Conservation (phyloP, 2,329 filamentous ascomycete species). For the Aureobasidium sp. region DNA sequence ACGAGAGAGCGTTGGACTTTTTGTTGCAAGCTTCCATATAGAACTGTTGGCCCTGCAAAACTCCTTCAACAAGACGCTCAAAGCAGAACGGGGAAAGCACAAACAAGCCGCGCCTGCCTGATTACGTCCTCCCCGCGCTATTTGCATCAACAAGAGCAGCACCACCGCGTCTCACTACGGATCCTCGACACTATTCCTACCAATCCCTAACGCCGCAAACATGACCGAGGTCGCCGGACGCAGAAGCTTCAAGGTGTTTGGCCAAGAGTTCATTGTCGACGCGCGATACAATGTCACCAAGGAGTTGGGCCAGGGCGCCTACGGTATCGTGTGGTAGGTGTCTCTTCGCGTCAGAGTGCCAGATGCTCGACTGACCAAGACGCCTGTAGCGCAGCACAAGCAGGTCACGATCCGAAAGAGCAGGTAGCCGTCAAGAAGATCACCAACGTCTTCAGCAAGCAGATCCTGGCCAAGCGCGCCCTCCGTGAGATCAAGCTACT, state of each 20-base stretch:
- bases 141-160: background rate
- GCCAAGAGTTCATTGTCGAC: slow-evolving; percentile 98
- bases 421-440: slow-evolving; percentile 99
- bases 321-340: slow-evolving; percentile 91
- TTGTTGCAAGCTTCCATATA: background rate
- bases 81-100: background rate
- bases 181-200: background rate
- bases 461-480: slow-evolving; percentile 96
- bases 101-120: background rate
- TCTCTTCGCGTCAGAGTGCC: background rate
- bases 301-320: slow-evolving; percentile 95
- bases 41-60: background rate
- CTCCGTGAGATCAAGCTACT: slow-evolving; percentile 97
- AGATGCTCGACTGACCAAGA: background rate
- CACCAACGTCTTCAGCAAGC: slow-evolving; percentile 99
- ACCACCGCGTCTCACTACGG: background rate
- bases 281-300: slow-evolving; percentile 98
- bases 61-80: background rate
- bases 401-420: slow-evolving; percentile 72
- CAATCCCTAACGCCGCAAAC: slow-evolving; percentile 16
- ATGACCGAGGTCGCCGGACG: slow-evolving; percentile 59
- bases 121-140: background rate
- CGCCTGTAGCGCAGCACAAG: slow-evolving; percentile 69
- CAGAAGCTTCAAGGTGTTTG: slow-evolving; percentile 99
- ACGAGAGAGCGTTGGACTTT: background rate